phyloP scores from a whole-genome alignment of 345 rosid species.

The Theobroma cacao region DNA sequence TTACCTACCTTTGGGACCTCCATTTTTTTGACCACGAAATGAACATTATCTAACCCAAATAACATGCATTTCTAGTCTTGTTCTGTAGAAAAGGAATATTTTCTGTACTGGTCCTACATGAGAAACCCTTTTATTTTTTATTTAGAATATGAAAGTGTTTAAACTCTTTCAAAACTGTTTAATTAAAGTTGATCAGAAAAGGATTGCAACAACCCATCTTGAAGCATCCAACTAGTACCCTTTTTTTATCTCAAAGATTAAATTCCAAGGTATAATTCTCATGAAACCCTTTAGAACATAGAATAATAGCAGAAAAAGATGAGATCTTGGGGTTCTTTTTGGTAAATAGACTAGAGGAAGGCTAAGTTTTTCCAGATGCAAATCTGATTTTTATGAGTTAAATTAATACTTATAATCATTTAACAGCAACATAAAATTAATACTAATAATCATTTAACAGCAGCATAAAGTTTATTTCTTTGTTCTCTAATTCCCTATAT shows the following conservation, averaged over 20 bases:
- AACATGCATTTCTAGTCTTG: no score
- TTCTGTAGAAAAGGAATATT: no score
- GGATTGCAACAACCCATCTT: not conserved
- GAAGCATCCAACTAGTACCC: not conserved
- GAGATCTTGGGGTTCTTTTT: not conserved
- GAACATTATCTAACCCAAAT: no score
- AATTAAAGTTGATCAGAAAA: no score
- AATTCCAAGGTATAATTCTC: not conserved
- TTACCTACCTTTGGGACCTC: no score
- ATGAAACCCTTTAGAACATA: not conserved
- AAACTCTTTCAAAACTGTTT: no score
- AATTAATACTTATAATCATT: not conserved
- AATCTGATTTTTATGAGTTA: not conserved
- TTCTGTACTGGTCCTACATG: not conserved
- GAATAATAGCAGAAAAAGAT: not conserved
- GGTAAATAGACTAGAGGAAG: not conserved
- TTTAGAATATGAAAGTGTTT: no score
- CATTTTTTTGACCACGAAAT: no score
- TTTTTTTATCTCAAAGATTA: not conserved
- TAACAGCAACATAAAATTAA: not conserved
- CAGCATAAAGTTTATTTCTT: not conserved
- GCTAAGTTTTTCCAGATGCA: not conserved
- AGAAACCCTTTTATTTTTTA: not conserved
- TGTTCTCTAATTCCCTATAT: not conserved
- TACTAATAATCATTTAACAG: not conserved